phyloP scores from a whole-genome alignment of 1,284 basidiomycete species.

The Afroboletus lepidellus region DNA sequence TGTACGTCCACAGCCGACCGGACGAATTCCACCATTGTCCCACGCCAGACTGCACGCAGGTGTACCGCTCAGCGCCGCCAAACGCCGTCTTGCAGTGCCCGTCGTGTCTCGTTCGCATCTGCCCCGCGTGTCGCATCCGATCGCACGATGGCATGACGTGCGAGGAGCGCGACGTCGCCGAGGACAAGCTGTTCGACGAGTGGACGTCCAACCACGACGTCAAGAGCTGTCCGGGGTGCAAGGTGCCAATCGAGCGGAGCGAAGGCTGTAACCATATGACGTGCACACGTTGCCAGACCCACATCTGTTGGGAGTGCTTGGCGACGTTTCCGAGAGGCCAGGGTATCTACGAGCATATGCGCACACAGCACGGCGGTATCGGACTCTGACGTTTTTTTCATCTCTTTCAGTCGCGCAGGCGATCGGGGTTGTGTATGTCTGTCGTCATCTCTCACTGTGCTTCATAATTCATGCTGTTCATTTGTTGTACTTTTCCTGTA shows the following conservation, averaged over 20 bases:
- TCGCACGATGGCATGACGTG: conserved; percentile 67
- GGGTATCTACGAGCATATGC: conserved; percentile 63
- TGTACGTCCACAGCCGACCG: conserved; percentile 53
- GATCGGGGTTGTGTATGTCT: neutral
- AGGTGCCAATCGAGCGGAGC: conserved; percentile 60
- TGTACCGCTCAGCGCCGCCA: conserved; percentile 54
- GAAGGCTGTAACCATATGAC: conserved; percentile 79
- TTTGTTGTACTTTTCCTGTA: conserved; percentile 14
- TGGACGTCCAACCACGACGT: conserved; percentile 62
- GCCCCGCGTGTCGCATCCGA: conserved; percentile 61
- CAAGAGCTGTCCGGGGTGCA: conserved; percentile 69
- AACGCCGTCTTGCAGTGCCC: conserved; percentile 65
- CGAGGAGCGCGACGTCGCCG: conserved; percentile 49
- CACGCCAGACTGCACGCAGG: conserved; percentile 68
- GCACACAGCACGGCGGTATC: conserved; percentile 48
- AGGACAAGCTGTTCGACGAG: conserved; percentile 53
- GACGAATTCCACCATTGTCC: conserved; percentile 70
- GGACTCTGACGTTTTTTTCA: conserved; percentile 33
- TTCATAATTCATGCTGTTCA: neutral
- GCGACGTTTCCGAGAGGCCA: conserved; percentile 59
- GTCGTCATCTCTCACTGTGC: conserved; percentile 14
- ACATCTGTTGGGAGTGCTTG: conserved; percentile 76
- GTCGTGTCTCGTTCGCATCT: conserved; percentile 66
- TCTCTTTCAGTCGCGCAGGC: neutral
- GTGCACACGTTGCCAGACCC: conserved; percentile 65